Evolutionary conservation across 1,284 basidiomycete species (phyloP).

Genomic region (Fistulina hepatica): DNA sequence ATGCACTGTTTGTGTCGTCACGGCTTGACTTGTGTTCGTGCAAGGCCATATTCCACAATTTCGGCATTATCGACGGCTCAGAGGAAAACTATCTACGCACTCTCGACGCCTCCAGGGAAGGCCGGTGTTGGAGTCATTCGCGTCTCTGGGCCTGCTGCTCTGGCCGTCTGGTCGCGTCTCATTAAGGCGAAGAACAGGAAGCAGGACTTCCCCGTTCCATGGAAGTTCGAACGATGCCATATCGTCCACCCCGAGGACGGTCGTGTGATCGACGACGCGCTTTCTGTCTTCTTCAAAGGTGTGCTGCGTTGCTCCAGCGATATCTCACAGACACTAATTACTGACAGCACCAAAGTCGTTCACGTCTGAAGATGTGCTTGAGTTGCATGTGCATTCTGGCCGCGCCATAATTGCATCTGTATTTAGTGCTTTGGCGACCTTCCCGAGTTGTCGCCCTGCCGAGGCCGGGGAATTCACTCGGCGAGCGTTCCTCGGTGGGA

Average conservation of each 20-base stretch:
- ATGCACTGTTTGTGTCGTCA: too few relatives aligned
- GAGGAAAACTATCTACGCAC: slow-evolving; percentile 69
- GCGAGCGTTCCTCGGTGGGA: slow-evolving; percentile 67
- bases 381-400: slow-evolving; percentile 84
- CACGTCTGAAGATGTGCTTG: slow-evolving; percentile 74
- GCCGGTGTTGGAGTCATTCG: slow-evolving; percentile 75
- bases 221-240: slow-evolving; percentile 60
- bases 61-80: slow-evolving; percentile 48
- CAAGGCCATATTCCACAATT: too few relatives aligned
- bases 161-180: slow-evolving; percentile 48
- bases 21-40: too few relatives aligned
- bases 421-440: slow-evolving; percentile 46
- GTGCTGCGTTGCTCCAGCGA: slow-evolving; percentile 13
- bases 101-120: slow-evolving; percentile 76
- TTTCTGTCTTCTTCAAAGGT: slow-evolving; percentile 78
- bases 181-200: slow-evolving; percentile 24
- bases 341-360: slow-evolving; percentile 61
- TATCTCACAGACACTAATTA: neutral
- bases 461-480: slow-evolving; percentile 83
- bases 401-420: slow-evolving; percentile 65
- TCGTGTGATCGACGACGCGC: slow-evolving; percentile 66
- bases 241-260: slow-evolving; percentile 53
- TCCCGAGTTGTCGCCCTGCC: slow-evolving; percentile 61
- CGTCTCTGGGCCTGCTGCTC: slow-evolving; percentile 65
- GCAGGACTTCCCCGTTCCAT: slow-evolving; percentile 29